phyloP scores from a whole-genome alignment of 164 flowering plant genomes.

The Platanus orientalis region DNA sequence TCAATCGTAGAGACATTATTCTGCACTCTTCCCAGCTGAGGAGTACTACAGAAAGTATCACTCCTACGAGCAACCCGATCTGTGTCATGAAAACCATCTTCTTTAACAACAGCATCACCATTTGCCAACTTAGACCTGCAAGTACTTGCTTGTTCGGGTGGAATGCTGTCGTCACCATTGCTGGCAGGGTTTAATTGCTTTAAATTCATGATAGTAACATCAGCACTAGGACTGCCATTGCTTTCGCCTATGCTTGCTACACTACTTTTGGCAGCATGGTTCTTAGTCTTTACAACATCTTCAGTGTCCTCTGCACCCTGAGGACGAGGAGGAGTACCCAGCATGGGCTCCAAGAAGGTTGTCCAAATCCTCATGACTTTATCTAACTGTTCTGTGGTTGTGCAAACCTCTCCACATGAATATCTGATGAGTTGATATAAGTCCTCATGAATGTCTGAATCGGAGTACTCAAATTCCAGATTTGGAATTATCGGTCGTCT shows the following conservation, averaged over 20 bases:
- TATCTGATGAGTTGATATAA: slow-evolving; percentile 70
- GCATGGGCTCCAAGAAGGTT: slow-evolving; percentile 74
- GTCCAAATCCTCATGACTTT: slow-evolving; percentile 96
- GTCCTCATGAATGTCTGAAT: slow-evolving; percentile 78
- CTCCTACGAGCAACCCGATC: slow-evolving; percentile 31
- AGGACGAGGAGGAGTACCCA: slow-evolving; percentile 71
- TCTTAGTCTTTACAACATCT: slow-evolving; percentile 56
- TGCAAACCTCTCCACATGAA: slow-evolving; percentile 72
- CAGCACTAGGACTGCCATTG: slow-evolving; percentile 49
- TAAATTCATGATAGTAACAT: slow-evolving; percentile 22
- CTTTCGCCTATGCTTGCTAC: slow-evolving; percentile 37
- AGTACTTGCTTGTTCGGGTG: slow-evolving; percentile 43
- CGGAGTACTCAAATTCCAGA: no score
- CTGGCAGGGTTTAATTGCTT: slow-evolving; percentile 38
- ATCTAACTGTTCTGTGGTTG: slow-evolving; percentile 70
- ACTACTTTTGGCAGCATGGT: slow-evolving; percentile 30
- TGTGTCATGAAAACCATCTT: slow-evolving; percentile 35
- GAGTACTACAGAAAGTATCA: slow-evolving; percentile 28
- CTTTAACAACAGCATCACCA: slow-evolving; percentile 39
- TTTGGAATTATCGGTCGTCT: slow-evolving; percentile 56
- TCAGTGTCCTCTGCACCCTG: slow-evolving; percentile 70
- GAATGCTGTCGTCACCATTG: slow-evolving; percentile 43
- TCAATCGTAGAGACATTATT: slow-evolving; percentile 27
- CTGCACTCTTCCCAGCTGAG: slow-evolving; percentile 35
- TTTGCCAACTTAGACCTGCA: slow-evolving; percentile 36